These are phyloP conservation scores for Mucor plumbeus DNA, from an alignment of 371 early-diverging fungal genomes.

Conservation along the genomic window DNA sequence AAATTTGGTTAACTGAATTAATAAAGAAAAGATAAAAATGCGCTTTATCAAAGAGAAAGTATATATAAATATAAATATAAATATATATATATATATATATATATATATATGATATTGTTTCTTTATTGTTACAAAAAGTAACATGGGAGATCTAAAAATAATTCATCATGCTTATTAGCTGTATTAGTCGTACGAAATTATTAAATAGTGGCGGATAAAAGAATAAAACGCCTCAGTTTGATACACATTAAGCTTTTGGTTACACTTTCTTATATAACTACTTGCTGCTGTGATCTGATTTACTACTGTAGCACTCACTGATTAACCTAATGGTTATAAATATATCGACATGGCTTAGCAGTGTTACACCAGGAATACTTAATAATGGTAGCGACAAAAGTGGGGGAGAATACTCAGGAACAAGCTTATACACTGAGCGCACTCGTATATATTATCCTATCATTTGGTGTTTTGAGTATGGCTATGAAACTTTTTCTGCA, in stretches of 20 bases:
- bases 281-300: not conserved
- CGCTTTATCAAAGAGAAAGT: not conserved
- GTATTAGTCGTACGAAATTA: not conserved
- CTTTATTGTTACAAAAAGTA: not conserved
- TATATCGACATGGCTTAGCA: not conserved
- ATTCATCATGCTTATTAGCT: not conserved
- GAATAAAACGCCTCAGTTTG: not conserved
- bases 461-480: not conserved
- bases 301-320: slow-evolving; percentile 1
- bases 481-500: not conserved
- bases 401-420: not conserved
- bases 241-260: not conserved
- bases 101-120: not conserved
- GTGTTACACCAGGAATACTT: not conserved
- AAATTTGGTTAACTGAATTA: not conserved
- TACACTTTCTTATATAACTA: not conserved
- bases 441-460: not conserved
- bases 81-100: not conserved
- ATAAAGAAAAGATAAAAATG: not conserved
- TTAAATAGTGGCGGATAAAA: not conserved
- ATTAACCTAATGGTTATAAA: not conserved
- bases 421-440: not conserved
- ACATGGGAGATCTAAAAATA: not conserved
- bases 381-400: not conserved
- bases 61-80: not conserved